Percentiles rank a stretch among this genome's conserved stretches.
These are phyloP conservation scores for Syzygium malaccense DNA, from an alignment of 441 rosid genomes.

Conservation along the genomic window DNA sequence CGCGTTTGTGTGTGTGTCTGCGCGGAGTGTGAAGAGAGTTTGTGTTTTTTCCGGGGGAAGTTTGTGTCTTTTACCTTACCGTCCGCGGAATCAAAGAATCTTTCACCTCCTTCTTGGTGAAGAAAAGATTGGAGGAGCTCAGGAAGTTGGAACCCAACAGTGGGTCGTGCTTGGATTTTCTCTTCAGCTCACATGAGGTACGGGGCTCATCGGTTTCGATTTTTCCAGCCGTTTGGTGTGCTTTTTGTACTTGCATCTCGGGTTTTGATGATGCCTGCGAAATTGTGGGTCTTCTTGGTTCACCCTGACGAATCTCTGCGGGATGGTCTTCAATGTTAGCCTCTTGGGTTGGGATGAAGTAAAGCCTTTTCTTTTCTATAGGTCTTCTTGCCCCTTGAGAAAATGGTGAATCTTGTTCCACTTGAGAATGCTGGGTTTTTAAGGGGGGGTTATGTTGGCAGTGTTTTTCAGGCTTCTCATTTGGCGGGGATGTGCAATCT, in stretches of 20 bases:
- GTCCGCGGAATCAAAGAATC: constrained; percentile 49
- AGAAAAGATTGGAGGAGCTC: background rate
- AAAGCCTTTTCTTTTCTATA: background rate
- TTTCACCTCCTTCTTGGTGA: background rate
- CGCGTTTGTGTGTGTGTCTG: background rate
- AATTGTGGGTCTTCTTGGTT: background rate
- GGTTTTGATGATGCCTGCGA: background rate
- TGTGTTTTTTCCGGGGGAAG: constrained; percentile 2
- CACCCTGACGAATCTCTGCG: background rate
- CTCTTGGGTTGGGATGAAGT: background rate
- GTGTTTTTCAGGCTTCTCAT: background rate
- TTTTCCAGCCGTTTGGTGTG: background rate
- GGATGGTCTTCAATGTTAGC: background rate
- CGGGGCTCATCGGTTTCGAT: background rate
- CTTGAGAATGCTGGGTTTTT: background rate
- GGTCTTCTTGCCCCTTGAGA: background rate
- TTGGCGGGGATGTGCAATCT: background rate
- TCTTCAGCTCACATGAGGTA: background rate
- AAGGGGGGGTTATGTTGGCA: background rate
- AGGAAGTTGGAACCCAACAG: background rate
- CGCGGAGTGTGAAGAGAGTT: background rate
- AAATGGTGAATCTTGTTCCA: background rate
- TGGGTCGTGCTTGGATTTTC: constrained; percentile 18
- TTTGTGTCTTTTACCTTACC: constrained; percentile 18
- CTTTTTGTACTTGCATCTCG: constrained; percentile 12